Evolutionary conservation across 768 basidiomycete species (phyloP), one percentile per base, ranked within the genome.

Genomic region (Russula sp.): DNA sequence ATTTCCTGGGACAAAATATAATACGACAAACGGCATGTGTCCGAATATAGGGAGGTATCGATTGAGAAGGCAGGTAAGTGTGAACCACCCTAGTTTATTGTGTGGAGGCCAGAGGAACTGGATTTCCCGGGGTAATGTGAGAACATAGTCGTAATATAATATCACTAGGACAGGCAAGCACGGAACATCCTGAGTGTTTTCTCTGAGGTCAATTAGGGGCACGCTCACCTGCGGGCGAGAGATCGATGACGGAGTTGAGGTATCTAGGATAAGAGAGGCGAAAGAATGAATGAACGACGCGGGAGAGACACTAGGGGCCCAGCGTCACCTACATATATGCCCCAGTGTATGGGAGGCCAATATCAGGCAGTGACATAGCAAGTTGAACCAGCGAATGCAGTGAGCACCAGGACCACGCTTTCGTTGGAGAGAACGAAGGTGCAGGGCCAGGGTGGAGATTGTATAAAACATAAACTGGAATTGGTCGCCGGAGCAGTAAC

Each of bases 141-240:
- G n/a, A n/a, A n/a, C n/a, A n/a, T n/a, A n/a, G n/a, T n/a, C n/a
- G n/a, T n/a, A n/a, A n/a, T n/a, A 69, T 32, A 74, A 55, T 10
- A 74, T 57, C 44, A 55, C 73, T 74, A 53, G 13, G 34, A 56
- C 14, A 13, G 22, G 14, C n/a, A 11, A 40, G 20, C n/a, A 37
- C 11, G 31, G 39, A 20, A n/a, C 13, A 42, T 1, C 34, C 35
- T 58, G 13, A 49, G 16, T 58, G n/a, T n/a, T 57, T n/a, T 9
- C 16, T 16, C 44, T n/a, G n/a, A 35, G 31, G 20, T 11, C 13
- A 6, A 42, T 4, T 4, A 31, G 13, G 7, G 34, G 35, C 9
- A 31, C 14, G 42, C 62, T 63, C 44, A 63, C 62, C 44, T 35
- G 39, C 4, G 14, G 56, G 47, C 2, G 50, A 35, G 34, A 63